Evolutionary conservation across 495 filamentous ascomycete genomes (phyloP), one percentile per base, ranked within the genome.

Genomic region (Hypoxylon intermedium): DNA sequence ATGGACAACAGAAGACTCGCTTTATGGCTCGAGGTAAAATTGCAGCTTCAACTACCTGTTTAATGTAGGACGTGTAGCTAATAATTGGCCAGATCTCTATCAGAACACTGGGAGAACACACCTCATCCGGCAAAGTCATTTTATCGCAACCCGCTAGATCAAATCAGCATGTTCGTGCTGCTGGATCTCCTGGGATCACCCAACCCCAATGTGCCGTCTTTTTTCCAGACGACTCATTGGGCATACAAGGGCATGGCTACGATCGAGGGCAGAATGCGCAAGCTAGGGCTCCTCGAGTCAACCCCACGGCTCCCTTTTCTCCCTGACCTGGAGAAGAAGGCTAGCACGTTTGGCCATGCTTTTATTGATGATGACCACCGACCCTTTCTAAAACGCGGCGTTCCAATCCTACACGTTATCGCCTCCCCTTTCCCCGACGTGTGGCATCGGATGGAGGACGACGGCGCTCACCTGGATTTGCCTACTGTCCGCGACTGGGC

Each of bases 211-310:
- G 80, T 98, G 7, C 87, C 87, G 4, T 92, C 89, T 0, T 94
- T 90, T 68, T 98, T 93, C 73, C 79, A 80, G 41, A 88, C 87
- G 4, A 97, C 94, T 1, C 94, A 98, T 63, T 97, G 93, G 93
- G 92, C 93, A 6, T 98, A 98, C 67, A 77, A 82, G 56, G 78
- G 79, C 15, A 75, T 98, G 65, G 87, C 87, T 0, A 61, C 55
- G 0, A 69, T 92, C 21, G 94, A 97, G 74, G 63, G 74, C 7
- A 86, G 91, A 6, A 74, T 98, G 50, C 83, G 90, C 16, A 73
- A 75, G 11, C 70, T 77, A 51, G 65, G 52, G 12, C 48, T 76
- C 26, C 53, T 80, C 5, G 74, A 79, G 47, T 72, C 77, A 24
- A 66, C 38, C 3, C 71, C 74, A 13, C 16, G 23, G 19, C 33